These are phyloP conservation scores for Phaeosphaeria sp. DNA, from an alignment of 2,329 filamentous ascomycete genomes.

Conservation along the genomic window DNA sequence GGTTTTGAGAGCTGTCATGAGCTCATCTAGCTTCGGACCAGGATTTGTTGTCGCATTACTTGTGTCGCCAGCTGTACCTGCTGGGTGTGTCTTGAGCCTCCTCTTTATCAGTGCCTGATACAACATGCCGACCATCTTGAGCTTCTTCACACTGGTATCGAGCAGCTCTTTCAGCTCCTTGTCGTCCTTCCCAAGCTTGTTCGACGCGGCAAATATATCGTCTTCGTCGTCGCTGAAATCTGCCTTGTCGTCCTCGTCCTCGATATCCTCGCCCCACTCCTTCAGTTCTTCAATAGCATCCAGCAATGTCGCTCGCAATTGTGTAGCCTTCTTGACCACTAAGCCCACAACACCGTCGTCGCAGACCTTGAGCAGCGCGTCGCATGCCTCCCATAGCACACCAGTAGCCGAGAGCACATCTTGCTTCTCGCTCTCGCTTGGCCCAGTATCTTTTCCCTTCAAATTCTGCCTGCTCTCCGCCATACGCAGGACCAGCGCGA, in stretches of 20 bases:
- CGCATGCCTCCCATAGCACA: constrained; percentile 83
- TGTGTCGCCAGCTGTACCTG: constrained; percentile 9
- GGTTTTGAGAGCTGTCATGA: constrained; percentile 62
- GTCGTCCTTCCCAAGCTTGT: constrained; percentile 66
- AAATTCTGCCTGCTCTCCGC: constrained; percentile 57
- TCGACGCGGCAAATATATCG: constrained; percentile 69
- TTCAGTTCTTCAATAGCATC: constrained; percentile 87
- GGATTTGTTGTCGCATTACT: constrained; percentile 6
- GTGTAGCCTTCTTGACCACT: constrained; percentile 73
- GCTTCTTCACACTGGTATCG: constrained; percentile 67
- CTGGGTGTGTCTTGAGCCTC: constrained; percentile 65
- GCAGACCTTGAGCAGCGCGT: constrained; percentile 70
- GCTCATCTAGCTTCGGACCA: constrained; percentile 58
- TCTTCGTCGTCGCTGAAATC: constrained; percentile 61
- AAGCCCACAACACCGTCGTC: constrained; percentile 73
- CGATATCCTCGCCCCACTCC: constrained; percentile 81
- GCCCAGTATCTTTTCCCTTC: constrained; percentile 23
- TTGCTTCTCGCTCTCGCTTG: constrained; percentile 39
- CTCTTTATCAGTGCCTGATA: constrained; percentile 75
- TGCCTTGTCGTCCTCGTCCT: constrained; percentile 59
- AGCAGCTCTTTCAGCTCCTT: constrained; percentile 71
- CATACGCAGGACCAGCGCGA: constrained; percentile 66
- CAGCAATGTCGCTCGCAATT: constrained; percentile 76
- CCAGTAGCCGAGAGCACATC: constrained; percentile 71
- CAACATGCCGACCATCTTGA: constrained; percentile 72